Conservation (phyloP, 2,329 filamentous ascomycete genomes). For the Macrophomina pseudophaseolina region DNA sequence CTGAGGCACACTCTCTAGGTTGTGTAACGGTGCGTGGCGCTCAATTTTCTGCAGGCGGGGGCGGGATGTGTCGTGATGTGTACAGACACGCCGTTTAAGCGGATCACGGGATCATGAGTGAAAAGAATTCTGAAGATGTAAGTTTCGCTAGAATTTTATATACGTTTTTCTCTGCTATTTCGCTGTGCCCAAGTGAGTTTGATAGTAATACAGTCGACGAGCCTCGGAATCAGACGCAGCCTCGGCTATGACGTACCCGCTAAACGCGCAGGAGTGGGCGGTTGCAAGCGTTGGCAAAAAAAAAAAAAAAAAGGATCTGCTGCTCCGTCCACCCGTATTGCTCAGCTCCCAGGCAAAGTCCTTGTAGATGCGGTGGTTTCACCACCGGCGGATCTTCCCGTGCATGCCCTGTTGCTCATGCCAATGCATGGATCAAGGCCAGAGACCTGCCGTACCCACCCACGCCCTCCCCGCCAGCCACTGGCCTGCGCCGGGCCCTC, state of each 20-base stretch:
- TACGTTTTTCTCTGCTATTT: no score
- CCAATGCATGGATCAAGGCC: not conserved
- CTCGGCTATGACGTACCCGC: slow-evolving; percentile 5
- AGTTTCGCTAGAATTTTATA: no score
- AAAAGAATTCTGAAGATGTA: no score
- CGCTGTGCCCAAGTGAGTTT: no score
- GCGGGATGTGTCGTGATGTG: no score
- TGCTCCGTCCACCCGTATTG: not conserved
- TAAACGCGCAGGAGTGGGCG: not conserved
- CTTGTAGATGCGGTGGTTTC: not conserved
- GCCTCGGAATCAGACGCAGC: not conserved
- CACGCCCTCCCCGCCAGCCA: not conserved
- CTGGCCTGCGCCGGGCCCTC: not conserved
- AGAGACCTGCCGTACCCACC: not conserved
- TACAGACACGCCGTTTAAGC: no score
- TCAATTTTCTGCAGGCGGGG: no score
- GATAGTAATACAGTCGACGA: no score
- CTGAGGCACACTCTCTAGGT: not conserved
- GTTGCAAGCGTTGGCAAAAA: no score
- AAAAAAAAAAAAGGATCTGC: no score
- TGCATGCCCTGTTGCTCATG: not conserved
- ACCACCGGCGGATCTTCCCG: slow-evolving; percentile 17
- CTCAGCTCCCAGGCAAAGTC: not conserved
- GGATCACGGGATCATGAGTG: no score
- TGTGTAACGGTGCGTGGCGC: not conserved